A percentile compares a stretch with the other conserved stretches of the same genome.
Conservation (phyloP, 306 rosid species). For the Fragaria vesca region DNA sequence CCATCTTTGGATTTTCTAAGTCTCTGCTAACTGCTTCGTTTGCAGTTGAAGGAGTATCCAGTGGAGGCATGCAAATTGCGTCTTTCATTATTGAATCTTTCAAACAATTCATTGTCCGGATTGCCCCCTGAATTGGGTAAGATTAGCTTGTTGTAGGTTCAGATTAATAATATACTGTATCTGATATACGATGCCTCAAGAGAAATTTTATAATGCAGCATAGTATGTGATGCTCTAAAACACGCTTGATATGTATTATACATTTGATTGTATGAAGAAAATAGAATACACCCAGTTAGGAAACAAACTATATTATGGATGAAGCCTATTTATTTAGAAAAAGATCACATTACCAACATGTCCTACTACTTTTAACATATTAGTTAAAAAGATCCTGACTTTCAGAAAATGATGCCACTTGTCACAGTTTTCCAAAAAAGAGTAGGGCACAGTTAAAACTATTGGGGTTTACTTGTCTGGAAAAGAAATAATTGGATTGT, state of each 20-base stretch:
- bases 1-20: conserved; percentile 20
- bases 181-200: conserved; percentile 17
- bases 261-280: not conserved
- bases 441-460: not conserved
- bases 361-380: not conserved
- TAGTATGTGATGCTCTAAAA: not conserved
- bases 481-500: not conserved
- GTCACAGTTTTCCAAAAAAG: not conserved
- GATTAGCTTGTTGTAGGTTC: conserved; percentile 30
- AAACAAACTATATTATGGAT: not conserved
- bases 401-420: too few species aligned
- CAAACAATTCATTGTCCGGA: conserved; percentile 91
- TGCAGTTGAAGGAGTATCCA: conserved; percentile 90
- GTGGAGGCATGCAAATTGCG: conserved; percentile 86
- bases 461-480: not conserved
- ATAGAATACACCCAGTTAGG: not conserved
- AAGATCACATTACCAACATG: not conserved
- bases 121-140: conserved; percentile 90
- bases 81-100: conserved; percentile 74
- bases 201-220: conserved; percentile 11
- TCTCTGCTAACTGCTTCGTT: conserved; percentile 23
- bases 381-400: not conserved
- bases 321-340: not conserved
- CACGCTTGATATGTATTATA: not conserved
- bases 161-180: not conserved